Percentiles rank a stretch among this genome's conserved stretches.
phyloP scores from a whole-genome alignment of 2,329 filamentous ascomycete species.

The Tetracladium maxilliforme region DNA sequence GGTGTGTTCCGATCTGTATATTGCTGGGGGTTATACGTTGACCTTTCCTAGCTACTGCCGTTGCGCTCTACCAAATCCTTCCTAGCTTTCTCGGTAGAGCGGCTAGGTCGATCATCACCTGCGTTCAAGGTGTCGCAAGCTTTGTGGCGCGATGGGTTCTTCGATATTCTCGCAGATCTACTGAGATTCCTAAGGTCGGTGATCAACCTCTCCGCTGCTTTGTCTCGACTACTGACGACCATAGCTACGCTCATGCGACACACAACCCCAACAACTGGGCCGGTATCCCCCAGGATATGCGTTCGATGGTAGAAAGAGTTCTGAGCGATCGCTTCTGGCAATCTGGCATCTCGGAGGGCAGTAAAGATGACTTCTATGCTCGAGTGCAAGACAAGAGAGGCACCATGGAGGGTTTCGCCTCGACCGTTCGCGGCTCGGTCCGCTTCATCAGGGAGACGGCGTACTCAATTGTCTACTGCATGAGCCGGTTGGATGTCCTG shows the following conservation, averaged over 20 bases:
- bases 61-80: slow-evolving; percentile 82
- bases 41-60: slow-evolving; percentile 44
- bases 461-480: slow-evolving; percentile 87
- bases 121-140: slow-evolving; percentile 62
- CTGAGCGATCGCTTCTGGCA: slow-evolving; percentile 97
- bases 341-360: slow-evolving; percentile 88
- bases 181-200: slow-evolving; percentile 63
- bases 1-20: slow-evolving; percentile 19
- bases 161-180: slow-evolving; percentile 70
- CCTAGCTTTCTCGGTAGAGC: slow-evolving; percentile 84
- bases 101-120: slow-evolving; percentile 58
- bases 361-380: slow-evolving; percentile 92
- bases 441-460: slow-evolving; percentile 83
- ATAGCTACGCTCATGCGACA: slow-evolving; percentile 75
- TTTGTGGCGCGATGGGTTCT: slow-evolving; percentile 77
- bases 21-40: background rate
- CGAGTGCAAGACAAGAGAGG: slow-evolving; percentile 77
- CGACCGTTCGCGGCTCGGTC: slow-evolving; percentile 78
- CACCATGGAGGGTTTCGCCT: slow-evolving; percentile 86
- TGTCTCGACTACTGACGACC: slow-evolving; percentile 4
- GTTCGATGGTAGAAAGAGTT: slow-evolving; percentile 63
- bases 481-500: slow-evolving; percentile 72
- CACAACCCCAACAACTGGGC: slow-evolving; percentile 80
- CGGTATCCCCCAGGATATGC: slow-evolving; percentile 60
- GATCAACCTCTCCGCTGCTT: slow-evolving; percentile 1